These are phyloP conservation scores for Taiozyma onychis DNA, from an alignment of 1,139 yeast genomes.

Conservation along the genomic window DNA sequence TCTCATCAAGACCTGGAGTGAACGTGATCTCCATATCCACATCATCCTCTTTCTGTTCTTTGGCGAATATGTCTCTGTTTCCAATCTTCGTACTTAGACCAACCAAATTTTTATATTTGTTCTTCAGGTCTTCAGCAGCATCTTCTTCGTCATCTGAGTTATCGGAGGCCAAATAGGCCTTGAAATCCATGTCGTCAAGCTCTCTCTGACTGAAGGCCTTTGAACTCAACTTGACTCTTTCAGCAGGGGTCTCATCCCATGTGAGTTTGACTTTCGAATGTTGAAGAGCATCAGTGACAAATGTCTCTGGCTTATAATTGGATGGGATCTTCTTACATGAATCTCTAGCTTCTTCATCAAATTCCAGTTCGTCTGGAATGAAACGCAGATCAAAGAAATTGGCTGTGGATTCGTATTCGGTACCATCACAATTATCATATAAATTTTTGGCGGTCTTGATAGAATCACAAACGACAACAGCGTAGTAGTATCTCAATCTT, in stretches of 20 bases:
- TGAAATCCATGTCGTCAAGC: constrained; percentile 92
- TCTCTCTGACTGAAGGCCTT: constrained; percentile 86
- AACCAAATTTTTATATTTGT: constrained; percentile 61
- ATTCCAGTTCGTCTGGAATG: constrained; percentile 46
- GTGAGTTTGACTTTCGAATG: constrained; percentile 91
- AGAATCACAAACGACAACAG: constrained; percentile 82
- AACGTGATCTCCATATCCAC: constrained; percentile 95
- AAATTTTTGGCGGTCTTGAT: constrained; percentile 67
- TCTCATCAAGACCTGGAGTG: constrained; percentile 76
- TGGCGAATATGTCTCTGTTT: constrained; percentile 27
- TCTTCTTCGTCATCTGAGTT: constrained; percentile 55
- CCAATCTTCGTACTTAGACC: constrained; percentile 41
- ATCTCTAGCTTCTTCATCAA: constrained; percentile 11
- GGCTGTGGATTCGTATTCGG: constrained; percentile 95
- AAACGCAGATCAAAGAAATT: constrained; percentile 89
- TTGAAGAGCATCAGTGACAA: constrained; percentile 90
- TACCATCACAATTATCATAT: constrained; percentile 85
- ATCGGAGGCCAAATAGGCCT: constrained; percentile 91
- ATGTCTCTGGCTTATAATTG: constrained; percentile 73
- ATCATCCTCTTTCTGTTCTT: constrained; percentile 42
- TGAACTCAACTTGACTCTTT: constrained; percentile 71
- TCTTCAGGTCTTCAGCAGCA: constrained; percentile 37
- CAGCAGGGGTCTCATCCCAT: constrained; percentile 98
- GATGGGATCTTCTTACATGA: constrained; percentile 65
- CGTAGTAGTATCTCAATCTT: constrained; percentile 84